Percentiles rank a stretch among this genome's conserved stretches.
These are phyloP conservation scores for Scytalidium sp. DNA, from an alignment of 2,329 filamentous ascomycete species.

Conservation along the genomic window DNA sequence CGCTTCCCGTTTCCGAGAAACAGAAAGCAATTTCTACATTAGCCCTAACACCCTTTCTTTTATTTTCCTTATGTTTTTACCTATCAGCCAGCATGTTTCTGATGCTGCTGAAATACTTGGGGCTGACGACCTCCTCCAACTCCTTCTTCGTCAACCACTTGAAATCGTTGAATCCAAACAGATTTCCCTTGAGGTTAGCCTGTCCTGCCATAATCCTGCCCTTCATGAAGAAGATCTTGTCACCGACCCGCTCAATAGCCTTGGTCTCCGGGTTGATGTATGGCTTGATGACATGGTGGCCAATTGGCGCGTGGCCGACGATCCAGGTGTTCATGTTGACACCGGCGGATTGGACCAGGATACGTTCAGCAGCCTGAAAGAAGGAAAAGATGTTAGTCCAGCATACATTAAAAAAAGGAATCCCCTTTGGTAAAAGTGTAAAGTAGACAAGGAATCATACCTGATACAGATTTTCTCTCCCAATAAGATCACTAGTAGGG, in stretches of 20 bases:
- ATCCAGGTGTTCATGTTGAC: conserved; percentile 99
- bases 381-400: background rate
- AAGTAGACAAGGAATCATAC: conserved; percentile 49
- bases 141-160: conserved; percentile 92
- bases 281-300: conserved; percentile 65
- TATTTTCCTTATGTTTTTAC: conserved; percentile 46
- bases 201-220: conserved; percentile 96
- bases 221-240: conserved; percentile 96
- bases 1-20: background rate
- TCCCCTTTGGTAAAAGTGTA: background rate
- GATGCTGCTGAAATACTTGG: conserved; percentile 70
- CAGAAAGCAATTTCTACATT: background rate
- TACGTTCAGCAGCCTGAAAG: conserved; percentile 73
- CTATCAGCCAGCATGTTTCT: conserved; percentile 81
- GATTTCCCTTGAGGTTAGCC: conserved; percentile 71
- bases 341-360: conserved; percentile 74
- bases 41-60: background rate
- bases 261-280: conserved; percentile 40
- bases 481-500: conserved; percentile 66
- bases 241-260: conserved; percentile 48
- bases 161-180: conserved; percentile 74
- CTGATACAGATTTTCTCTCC: conserved; percentile 75
- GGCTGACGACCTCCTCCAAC: conserved; percentile 63
- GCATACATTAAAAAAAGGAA: background rate
- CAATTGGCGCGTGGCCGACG: conserved; percentile 85